Percentiles rank a stretch among this genome's conserved stretches.
Conservation (phyloP, 441 rosid genomes). For the Euphorbia celastroides region DNA sequence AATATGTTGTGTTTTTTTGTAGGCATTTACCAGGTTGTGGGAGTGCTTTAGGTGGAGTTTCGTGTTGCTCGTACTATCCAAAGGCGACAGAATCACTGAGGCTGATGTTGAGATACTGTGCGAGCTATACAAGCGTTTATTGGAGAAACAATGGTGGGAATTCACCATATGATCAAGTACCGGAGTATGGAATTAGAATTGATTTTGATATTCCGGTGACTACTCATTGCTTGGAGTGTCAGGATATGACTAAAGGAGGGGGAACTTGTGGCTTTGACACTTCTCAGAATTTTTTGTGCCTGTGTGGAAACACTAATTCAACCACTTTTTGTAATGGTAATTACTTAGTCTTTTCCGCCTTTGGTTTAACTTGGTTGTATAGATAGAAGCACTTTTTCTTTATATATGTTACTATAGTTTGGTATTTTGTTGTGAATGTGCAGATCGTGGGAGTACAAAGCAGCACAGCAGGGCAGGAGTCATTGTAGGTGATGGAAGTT, state of each 20-base stretch:
- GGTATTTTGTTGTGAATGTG: neutral
- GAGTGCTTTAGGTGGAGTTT: conserved; percentile 37
- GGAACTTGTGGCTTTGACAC: conserved; percentile 76
- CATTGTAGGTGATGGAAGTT: conserved; percentile 40
- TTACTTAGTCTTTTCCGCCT: no score
- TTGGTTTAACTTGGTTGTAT: no score
- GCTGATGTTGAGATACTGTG: conserved; percentile 76
- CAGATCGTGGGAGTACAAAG: conserved; percentile 35
- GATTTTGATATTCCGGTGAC: conserved; percentile 82
- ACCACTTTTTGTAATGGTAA: conserved; percentile 69
- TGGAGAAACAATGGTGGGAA: conserved; percentile 56
- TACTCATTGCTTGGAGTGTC: conserved; percentile 71
- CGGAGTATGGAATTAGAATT: conserved; percentile 77
- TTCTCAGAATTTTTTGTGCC: conserved; percentile 56
- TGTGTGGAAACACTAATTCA: conserved; percentile 53
- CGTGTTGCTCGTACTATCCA: conserved; percentile 82
- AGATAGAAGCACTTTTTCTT: no score
- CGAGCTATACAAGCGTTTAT: conserved; percentile 71
- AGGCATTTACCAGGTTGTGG: conserved; percentile 79
- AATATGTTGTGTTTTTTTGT: neutral
- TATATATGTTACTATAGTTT: no score
- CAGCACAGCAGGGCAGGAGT: conserved; percentile 45
- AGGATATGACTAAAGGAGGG: conserved; percentile 65
- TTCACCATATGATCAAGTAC: conserved; percentile 56
- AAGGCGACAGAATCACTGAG: conserved; percentile 77